Evolutionary conservation across 2,329 filamentous ascomycete genomes (phyloP).

Genomic region (Alternaria panax): DNA sequence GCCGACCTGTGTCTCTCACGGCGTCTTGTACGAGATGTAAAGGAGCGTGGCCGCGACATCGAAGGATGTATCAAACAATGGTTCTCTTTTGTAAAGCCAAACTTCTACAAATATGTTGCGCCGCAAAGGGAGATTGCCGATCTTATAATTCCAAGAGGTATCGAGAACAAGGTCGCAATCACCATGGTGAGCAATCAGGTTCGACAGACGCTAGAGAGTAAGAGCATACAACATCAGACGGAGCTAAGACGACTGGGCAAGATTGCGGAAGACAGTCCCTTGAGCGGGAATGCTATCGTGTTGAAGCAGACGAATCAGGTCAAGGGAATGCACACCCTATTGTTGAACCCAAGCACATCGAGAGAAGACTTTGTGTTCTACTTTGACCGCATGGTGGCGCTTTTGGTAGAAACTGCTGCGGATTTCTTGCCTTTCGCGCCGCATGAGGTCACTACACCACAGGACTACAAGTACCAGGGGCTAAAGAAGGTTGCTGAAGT

Average conservation of each 20-base stretch:
- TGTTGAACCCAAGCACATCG: conserved; percentile 79
- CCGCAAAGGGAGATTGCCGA: conserved; percentile 92
- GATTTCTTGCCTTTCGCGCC: conserved; percentile 70
- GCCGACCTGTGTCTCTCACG: conserved; percentile 86
- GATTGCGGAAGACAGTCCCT: conserved; percentile 72
- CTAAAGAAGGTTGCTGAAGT: conserved; percentile 71
- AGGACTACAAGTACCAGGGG: conserved; percentile 73
- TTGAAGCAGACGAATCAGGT: conserved; percentile 82
- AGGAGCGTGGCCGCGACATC: conserved; percentile 86
- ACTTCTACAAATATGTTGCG: conserved; percentile 92
- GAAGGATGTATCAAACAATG: conserved; percentile 98
- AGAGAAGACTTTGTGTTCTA: conserved; percentile 97
- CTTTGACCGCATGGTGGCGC: conserved; percentile 86
- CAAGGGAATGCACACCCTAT: conserved; percentile 85
- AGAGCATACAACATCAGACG: conserved; percentile 82
- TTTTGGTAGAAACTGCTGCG: conserved; percentile 75
- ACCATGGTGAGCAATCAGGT: conserved; percentile 95
- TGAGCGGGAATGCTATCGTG: conserved; percentile 77
- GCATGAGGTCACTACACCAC: conserved; percentile 72
- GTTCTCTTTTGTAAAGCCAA: conserved; percentile 96
- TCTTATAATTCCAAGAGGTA: conserved; percentile 91
- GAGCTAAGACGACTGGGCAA: conserved; percentile 79
- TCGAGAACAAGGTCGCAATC: conserved; percentile 94
- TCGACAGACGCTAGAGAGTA: conserved; percentile 82
- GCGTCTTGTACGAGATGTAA: conserved; percentile 78